Evolutionary conservation across 345 rosid species (phyloP).

Genomic region (Pistacia atlantica): DNA sequence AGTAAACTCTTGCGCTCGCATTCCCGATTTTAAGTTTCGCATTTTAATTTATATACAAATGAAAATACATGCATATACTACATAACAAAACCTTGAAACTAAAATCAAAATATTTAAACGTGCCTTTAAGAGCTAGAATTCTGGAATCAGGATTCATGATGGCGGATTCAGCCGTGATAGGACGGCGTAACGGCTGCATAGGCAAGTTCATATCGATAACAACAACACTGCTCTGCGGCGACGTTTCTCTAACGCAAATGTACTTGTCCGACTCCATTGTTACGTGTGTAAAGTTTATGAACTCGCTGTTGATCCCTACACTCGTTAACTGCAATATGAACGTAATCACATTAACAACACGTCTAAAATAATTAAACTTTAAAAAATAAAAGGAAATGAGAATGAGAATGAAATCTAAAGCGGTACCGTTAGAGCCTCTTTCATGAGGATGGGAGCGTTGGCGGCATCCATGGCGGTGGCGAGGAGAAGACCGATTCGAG

Average conservation of each 20-base stretch:
- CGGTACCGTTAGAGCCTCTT: conserved; percentile 76
- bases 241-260: conserved; percentile 92
- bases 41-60: not conserved
- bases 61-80: not conserved
- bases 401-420: not conserved
- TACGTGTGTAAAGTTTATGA: conserved; percentile 86
- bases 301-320: conserved; percentile 82
- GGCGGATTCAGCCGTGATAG: conserved; percentile 94
- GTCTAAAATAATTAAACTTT: no score
- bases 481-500: no score
- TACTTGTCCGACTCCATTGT: conserved; percentile 99
- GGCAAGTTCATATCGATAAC: conserved; percentile 95
- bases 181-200: conserved; percentile 91
- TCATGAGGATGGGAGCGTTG: conserved; percentile 90
- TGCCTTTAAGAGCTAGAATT: conserved; percentile 85
- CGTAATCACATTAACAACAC: no score
- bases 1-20: no score
- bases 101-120: not conserved
- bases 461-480: conserved; percentile 76
- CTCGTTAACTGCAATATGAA: conserved; percentile 61
- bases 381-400: no score
- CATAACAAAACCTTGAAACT: not conserved
- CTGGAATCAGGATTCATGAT: conserved; percentile 89
- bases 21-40: no score
- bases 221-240: conserved; percentile 95